A percentile compares a stretch with the other conserved stretches of the same genome.
Conservation (phyloP, 108 stramenopile species). For the Seminavis robusta region DNA sequence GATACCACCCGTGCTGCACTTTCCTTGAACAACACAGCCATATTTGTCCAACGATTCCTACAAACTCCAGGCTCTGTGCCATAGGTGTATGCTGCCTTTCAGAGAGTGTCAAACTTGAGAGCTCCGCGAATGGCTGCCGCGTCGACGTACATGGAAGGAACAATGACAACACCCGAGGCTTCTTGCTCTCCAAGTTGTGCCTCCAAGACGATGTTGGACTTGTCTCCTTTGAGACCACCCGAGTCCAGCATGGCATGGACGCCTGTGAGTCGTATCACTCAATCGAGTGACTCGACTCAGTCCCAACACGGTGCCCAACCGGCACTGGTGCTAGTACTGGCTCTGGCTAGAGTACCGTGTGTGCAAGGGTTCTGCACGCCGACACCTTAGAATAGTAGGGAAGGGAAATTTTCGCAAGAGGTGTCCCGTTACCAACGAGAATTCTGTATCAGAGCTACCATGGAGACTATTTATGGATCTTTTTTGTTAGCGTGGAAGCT, state of each 20-base stretch:
- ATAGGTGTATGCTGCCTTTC: constrained; percentile 60
- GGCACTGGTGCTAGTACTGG: no score
- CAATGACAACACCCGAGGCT: constrained; percentile 50
- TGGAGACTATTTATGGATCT: no score
- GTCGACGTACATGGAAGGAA: constrained; percentile 70
- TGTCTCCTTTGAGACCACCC: constrained; percentile 50
- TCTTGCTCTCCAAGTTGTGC: constrained; percentile 46
- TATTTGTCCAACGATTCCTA: constrained; percentile 24
- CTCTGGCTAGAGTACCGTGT: no score
- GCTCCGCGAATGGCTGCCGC: constrained; percentile 65
- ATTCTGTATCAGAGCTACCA: no score
- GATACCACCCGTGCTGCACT: neutral
- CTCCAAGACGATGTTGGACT: constrained; percentile 48
- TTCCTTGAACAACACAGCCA: constrained; percentile 10
- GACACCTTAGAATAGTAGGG: no score
- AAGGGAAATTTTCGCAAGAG: no score
- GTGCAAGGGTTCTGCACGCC: no score
- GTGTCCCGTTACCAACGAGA: no score
- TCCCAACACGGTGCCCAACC: no score
- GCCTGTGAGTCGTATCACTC: no score
- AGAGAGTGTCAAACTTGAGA: constrained; percentile 50
- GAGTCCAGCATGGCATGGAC: constrained; percentile 65
- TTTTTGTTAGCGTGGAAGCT: no score
- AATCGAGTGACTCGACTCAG: no score
- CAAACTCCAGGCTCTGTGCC: constrained; percentile 67